Percentiles rank a stretch among this genome's conserved stretches.
These are phyloP conservation scores for Vigna mungo DNA, from an alignment of 306 rosid genomes.

Conservation along the genomic window DNA sequence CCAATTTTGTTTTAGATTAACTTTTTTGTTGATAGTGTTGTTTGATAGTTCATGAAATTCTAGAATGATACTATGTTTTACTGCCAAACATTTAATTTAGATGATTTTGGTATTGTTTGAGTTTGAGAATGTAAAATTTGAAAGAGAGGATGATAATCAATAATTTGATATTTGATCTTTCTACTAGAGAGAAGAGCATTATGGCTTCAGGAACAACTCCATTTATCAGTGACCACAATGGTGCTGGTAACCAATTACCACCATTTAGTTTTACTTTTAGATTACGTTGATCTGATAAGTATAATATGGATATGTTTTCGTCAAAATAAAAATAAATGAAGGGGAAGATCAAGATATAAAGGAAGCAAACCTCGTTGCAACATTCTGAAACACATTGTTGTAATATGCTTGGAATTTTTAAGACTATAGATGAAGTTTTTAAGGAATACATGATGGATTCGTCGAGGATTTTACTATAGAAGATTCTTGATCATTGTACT, in stretches of 20 bases:
- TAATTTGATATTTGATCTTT: neutral
- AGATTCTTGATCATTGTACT: slow-evolving; percentile 1
- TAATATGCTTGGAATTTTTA: neutral
- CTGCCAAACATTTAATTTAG: neutral
- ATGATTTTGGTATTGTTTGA: neutral
- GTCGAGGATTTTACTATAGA: slow-evolving; percentile 4
- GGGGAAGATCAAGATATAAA: neutral
- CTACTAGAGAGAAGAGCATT: slow-evolving; percentile 10
- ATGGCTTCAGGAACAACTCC: slow-evolving; percentile 22
- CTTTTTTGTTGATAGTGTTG: slow-evolving; percentile 8
- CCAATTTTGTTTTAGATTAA: slow-evolving; percentile 1
- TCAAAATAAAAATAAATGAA: neutral
- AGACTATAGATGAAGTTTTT: neutral
- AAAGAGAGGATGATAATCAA: neutral
- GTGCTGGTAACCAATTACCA: neutral
- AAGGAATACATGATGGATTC: neutral
- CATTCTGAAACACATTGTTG: neutral
- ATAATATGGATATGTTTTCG: neutral
- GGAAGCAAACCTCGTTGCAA: neutral
- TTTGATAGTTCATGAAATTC: neutral
- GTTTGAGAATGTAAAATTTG: neutral
- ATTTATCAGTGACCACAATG: neutral
- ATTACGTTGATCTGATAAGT: neutral
- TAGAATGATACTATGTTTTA: slow-evolving; percentile 20
- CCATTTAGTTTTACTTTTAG: neutral